phyloP scores from a whole-genome alignment of 129 eudicot species.

The Deinandra increscens region DNA sequence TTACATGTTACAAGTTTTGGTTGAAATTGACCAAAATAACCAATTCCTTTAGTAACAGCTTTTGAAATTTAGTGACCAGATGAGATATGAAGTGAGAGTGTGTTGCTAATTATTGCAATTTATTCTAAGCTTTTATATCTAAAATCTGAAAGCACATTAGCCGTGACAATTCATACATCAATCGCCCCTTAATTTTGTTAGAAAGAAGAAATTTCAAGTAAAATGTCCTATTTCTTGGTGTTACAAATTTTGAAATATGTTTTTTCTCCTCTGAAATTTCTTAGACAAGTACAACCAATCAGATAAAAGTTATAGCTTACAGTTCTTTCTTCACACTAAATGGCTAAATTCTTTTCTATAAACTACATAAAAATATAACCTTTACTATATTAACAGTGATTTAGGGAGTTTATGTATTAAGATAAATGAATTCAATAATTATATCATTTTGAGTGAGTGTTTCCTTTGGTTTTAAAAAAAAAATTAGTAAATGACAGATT shows the following conservation, averaged over 20 bases:
- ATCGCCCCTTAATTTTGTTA: background rate
- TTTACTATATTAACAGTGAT: background rate
- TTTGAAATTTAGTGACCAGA: background rate
- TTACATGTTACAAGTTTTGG: background rate
- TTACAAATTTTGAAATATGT: background rate
- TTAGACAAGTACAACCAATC: background rate
- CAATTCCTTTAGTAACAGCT: background rate
- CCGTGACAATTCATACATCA: background rate
- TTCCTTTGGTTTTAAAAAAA: background rate
- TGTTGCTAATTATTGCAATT: background rate
- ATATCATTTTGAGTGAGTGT: slow-evolving; percentile 4
- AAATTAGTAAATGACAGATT: too few relatives aligned
- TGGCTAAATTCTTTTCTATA: background rate
- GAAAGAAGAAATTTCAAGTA: background rate
- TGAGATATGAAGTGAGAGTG: background rate
- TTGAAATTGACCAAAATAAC: background rate
- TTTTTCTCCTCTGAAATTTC: background rate
- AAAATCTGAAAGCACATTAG: background rate
- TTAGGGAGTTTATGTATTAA: background rate
- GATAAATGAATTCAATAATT: background rate
- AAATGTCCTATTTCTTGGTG: background rate
- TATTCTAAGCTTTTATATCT: background rate
- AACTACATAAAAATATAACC: background rate
- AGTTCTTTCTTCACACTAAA: background rate
- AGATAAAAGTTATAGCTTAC: background rate